Evolutionary conservation across 805 yeast species (phyloP).

Genomic region (Wickerhamomyces subpelliculosus): DNA sequence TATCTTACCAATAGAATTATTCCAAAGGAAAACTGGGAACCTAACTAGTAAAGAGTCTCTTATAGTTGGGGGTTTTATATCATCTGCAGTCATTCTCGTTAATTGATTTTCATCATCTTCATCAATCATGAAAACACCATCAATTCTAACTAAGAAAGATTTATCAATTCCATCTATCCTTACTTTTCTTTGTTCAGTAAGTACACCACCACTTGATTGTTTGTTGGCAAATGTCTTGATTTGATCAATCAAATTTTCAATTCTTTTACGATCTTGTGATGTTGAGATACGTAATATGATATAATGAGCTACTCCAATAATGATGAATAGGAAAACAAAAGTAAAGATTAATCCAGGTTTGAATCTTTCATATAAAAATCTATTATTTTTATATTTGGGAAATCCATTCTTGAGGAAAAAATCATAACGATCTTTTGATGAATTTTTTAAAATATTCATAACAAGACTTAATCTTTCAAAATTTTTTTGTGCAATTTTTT

Average conservation of each 20-base stretch:
- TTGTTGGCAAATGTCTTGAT: conserved; percentile 53
- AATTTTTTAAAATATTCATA: conserved; percentile 61
- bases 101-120: conserved; percentile 24
- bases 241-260: conserved; percentile 43
- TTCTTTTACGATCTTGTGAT: conserved; percentile 49
- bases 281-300: conserved; percentile 46
- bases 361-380: conserved; percentile 57
- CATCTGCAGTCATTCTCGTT: conserved; percentile 38
- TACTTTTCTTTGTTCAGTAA: conserved; percentile 38
- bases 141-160: conserved; percentile 47
- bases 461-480: conserved; percentile 75
- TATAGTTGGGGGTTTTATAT: conserved; percentile 40
- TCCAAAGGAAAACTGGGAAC: conserved; percentile 39
- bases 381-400: conserved; percentile 72
- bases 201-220: conserved; percentile 36
- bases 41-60: conserved; percentile 41
- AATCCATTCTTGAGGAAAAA: conserved; percentile 78
- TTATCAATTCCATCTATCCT: conserved; percentile 36
- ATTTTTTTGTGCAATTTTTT: conserved; percentile 53
- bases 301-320: conserved; percentile 54
- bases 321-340: conserved; percentile 39
- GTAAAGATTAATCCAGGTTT: conserved; percentile 59
- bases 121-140: conserved; percentile 53
- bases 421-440: conserved; percentile 69
- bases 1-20: conserved; percentile 34